Evolutionary conservation across 805 yeast genomes (phyloP).

Genomic region (Myxozyma monticola): DNA sequence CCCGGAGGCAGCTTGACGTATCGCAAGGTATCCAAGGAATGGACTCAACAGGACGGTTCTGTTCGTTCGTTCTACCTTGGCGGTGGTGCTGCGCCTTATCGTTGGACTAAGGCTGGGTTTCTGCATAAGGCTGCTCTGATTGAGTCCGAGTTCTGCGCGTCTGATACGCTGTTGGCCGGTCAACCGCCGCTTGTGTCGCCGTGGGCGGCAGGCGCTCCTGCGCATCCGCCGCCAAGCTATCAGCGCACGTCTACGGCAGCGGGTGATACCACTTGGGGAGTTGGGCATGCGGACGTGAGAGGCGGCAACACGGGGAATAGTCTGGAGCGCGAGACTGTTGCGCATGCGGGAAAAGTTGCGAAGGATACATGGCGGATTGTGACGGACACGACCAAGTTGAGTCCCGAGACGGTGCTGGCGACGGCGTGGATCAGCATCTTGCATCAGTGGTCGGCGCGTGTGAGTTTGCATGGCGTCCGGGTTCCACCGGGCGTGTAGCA

Average conservation of each 20-base stretch:
- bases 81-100: conserved; percentile 24
- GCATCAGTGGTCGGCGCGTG: conserved; percentile 18
- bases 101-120: conserved; percentile 26
- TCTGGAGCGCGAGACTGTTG: conserved; percentile 17
- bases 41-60: conserved; percentile 26
- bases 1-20: conserved; percentile 30
- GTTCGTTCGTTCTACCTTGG: conserved; percentile 25
- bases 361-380: conserved; percentile 23
- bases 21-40: conserved; percentile 28
- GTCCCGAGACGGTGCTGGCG: conserved; percentile 27
- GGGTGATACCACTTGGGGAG: background rate
- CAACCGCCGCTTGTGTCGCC: too few relatives aligned
- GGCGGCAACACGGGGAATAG: background rate
- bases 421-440: conserved; percentile 30
- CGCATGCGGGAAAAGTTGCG: conserved; percentile 22
- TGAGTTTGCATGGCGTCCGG: conserved; percentile 10
- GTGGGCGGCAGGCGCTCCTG: conserved; percentile 19
- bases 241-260: background rate
- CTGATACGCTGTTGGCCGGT: too few relatives aligned
- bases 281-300: background rate
- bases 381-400: conserved; percentile 18
- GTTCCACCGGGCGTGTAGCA: conserved; percentile 15
- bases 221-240: background rate
- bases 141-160: conserved; percentile 14
- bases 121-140: conserved; percentile 7